phyloP scores from a whole-genome alignment of 768 basidiomycete genomes.

The Myochromella boudieri region DNA sequence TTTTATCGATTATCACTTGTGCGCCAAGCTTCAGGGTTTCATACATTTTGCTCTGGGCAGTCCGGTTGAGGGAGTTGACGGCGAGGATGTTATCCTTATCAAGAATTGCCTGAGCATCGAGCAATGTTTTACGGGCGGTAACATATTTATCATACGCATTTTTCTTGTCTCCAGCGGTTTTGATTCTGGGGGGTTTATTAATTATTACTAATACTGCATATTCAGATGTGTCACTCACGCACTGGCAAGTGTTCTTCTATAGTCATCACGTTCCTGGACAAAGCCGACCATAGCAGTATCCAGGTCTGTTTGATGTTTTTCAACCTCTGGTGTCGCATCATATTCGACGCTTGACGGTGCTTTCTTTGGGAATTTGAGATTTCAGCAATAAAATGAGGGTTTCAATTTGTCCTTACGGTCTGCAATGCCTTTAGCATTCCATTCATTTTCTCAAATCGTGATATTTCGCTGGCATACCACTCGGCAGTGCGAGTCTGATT shows the following conservation, averaged over 20 bases:
- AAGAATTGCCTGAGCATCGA: background rate
- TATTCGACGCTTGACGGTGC: too few relatives aligned
- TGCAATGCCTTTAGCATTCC: background rate
- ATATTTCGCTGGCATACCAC: slow-evolving; percentile 5
- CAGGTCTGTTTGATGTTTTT: background rate
- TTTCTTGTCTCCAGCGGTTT: background rate
- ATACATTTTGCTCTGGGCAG: background rate
- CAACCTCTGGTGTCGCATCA: background rate
- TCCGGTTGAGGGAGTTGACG: background rate
- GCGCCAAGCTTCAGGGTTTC: background rate
- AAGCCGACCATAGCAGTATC: background rate
- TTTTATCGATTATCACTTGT: background rate
- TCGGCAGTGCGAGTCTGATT: slow-evolving; percentile 3
- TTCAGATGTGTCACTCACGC: background rate
- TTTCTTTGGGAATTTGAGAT: too few relatives aligned
- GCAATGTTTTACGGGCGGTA: background rate
- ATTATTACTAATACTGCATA: background rate
- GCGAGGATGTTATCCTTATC: background rate
- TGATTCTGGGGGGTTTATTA: background rate
- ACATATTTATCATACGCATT: background rate
- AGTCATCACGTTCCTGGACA: background rate
- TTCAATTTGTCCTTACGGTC: background rate
- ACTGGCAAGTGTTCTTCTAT: background rate
- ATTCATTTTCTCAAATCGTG: slow-evolving; percentile 4
- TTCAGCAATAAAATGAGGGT: background rate